Evolutionary conservation across 2,329 filamentous ascomycete species (phyloP), one percentile per base, ranked within the genome.

Genomic region (Ceratocystis papillata): DNA sequence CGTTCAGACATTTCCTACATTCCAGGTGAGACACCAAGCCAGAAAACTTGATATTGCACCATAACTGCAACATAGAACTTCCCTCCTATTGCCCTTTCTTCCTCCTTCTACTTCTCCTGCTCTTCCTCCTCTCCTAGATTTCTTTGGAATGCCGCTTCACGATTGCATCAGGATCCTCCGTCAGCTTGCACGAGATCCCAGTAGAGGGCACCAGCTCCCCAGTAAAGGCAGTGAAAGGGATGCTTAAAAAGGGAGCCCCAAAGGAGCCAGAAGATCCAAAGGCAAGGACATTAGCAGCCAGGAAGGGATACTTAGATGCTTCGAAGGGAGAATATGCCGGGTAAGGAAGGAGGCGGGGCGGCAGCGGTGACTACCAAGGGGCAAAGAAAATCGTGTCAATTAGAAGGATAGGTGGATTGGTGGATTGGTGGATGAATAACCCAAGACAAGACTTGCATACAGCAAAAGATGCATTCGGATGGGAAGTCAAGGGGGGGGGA

Each of bases 101-200:
- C 37, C 37, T 41, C 37, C 37, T 41, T 33, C 30, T 7, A 1
- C 30, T 7, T 7, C 30, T 33, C 1, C 1, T 8, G 5, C 30
- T 41, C 37, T 41, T 12, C 37, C 37, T 41, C 37, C 37, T 41
- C 37, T 41, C 37, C 37, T 3, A 41, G 3, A 12, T 41, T 3
- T 41, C 37, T 41, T 41, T 41, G 63, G 63, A 64, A 64, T 64
- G 63, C 50, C n/a, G 20, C 6, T 59, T 57, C n/a, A 20, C 12
- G 50, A 12, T 41, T 57, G 48, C 45, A 33, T 53, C 48, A 53
- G 2, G 48, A 53, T 53, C 48, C 48, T 53, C 22, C 10, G 37
- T 41, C 10, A 41, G 37, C 48, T 53, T 25, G 48, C 48, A 25
- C 25, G 48, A 8, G 20, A 53, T 53, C 37, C 37, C 37, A 41